These are phyloP conservation scores for Prinsepia uniflora DNA, from an alignment of 306 rosid species.

Conservation along the genomic window DNA sequence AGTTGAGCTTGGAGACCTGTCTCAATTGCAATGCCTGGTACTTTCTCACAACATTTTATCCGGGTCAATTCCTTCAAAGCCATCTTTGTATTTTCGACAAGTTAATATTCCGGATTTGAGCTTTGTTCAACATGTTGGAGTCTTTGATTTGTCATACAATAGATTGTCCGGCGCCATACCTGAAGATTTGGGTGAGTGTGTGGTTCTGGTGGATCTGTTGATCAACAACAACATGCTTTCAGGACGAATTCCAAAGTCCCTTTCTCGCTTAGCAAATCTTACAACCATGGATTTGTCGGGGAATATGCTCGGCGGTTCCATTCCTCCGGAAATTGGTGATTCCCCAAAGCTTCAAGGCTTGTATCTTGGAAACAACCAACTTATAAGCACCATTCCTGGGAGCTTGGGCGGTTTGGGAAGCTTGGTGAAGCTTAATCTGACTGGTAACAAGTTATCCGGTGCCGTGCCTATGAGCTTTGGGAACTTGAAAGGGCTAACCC, in stretches of 20 bases:
- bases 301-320: conserved; percentile 71
- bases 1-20: conserved; percentile 46
- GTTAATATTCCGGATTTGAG: conserved; percentile 67
- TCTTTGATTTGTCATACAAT: conserved; percentile 78
- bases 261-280: conserved; percentile 59
- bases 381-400: conserved; percentile 56
- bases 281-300: conserved; percentile 88
- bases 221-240: conserved; percentile 68
- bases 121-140: conserved; percentile 91
- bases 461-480: conserved; percentile 61
- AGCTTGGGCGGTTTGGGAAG: conserved; percentile 56
- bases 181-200: conserved; percentile 65
- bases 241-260: conserved; percentile 67
- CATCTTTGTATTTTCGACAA: conserved; percentile 68
- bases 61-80: conserved; percentile 73
- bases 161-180: conserved; percentile 83
- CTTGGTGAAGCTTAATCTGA: conserved; percentile 89
- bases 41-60: conserved; percentile 84
- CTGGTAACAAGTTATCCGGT: conserved; percentile 68
- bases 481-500: conserved; percentile 63
- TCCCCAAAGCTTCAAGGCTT: conserved; percentile 80
- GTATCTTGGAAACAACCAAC: conserved; percentile 68
- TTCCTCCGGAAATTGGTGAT: conserved; percentile 67
- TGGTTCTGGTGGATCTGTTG: conserved; percentile 62
- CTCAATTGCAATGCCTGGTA: conserved; percentile 76